Evolutionary conservation across 225 moss, liverwort and hornwort genomes (phyloP), one percentile per base, ranked within the genome.

Genomic region (Pseudisothecium myosuroides): DNA sequence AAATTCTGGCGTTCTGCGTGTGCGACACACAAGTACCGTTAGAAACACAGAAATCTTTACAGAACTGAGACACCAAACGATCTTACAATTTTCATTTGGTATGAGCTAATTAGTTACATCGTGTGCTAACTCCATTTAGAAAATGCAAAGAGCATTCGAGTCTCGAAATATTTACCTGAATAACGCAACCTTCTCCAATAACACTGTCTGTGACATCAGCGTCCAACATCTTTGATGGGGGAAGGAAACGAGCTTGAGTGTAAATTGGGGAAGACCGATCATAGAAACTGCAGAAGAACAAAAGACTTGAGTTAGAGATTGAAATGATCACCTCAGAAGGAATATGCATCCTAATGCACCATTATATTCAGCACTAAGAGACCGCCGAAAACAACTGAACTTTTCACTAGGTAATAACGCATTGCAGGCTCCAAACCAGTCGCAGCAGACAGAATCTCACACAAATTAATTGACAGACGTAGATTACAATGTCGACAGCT

Each of bases 181-280:
- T 96, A 18, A 99, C 94, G 79, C 99, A 99, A 75, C 99, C 99
- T 89, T 99, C 98, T 59, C 99, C 99, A 54, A 99, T 99, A 60
- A 99, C 99, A 80, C 99, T 99, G 88, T 99, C 97, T 17, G 95
- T 97, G 41, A 99, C 95, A 66, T 97, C 97, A 23, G 99, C 99
- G 79, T 99, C 97, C 92, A 96, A 78, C 96, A 99, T 96, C 90
- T 95, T 96, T 18, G 99, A 99, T 23, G 99, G 99, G 54, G 99
- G 99, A 43, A 99, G 91, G 86, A 97, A 99, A n/a, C 99, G 96
- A 62, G 99, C 97, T 88, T 96, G 99, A 8, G 99, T 99, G 92
- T 99, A 99, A 80, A 99, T 99, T 56, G 99, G 99, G 63, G 99
- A 84, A 41, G 97, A 96, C 82, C 97, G 94, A 90, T 99, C 99